phyloP scores from a whole-genome alignment of 345 rosid genomes.

The Arabis hirsuta region DNA sequence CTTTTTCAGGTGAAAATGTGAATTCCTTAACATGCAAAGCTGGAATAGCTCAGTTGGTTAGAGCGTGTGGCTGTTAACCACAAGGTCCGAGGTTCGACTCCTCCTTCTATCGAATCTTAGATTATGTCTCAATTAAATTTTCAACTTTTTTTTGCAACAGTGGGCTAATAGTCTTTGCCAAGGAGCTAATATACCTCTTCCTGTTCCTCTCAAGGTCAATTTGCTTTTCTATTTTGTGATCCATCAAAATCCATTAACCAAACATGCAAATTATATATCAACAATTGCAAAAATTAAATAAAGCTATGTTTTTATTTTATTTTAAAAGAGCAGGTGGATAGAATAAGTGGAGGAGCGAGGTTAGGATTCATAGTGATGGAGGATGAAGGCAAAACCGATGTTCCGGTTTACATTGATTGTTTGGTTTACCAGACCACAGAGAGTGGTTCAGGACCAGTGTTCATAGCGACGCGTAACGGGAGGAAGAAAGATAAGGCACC shows the following conservation, averaged over 20 bases:
- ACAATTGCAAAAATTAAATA: background rate
- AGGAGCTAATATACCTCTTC: conserved; percentile 89
- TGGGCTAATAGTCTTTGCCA: conserved; percentile 96
- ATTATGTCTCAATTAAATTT: background rate
- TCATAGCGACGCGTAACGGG: conserved; percentile 80
- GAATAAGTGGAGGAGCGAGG: conserved; percentile 79
- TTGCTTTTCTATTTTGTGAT: background rate
- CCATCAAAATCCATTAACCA: background rate
- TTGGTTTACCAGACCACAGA: conserved; percentile 59
- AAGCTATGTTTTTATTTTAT: background rate
- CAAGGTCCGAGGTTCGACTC: conserved; percentile 86
- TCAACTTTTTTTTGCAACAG: conserved; percentile 44
- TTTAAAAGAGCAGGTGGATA: conserved; percentile 60
- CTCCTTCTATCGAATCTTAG: conserved; percentile 51
- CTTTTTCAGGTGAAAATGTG: conserved; percentile 63
- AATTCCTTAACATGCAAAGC: conserved; percentile 2
- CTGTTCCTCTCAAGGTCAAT: conserved; percentile 78
- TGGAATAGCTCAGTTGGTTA: conserved; percentile 87
- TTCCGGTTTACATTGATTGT: conserved; percentile 84
- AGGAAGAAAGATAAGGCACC: conserved; percentile 64
- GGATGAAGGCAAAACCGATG: conserved; percentile 81
- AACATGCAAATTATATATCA: too few species aligned
- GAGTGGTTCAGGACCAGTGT: conserved; percentile 55
- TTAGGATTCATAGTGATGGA: conserved; percentile 77
- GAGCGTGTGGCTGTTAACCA: conserved; percentile 87